phyloP scores from a whole-genome alignment of 768 basidiomycete genomes.

The Filobasidium floriforme region DNA sequence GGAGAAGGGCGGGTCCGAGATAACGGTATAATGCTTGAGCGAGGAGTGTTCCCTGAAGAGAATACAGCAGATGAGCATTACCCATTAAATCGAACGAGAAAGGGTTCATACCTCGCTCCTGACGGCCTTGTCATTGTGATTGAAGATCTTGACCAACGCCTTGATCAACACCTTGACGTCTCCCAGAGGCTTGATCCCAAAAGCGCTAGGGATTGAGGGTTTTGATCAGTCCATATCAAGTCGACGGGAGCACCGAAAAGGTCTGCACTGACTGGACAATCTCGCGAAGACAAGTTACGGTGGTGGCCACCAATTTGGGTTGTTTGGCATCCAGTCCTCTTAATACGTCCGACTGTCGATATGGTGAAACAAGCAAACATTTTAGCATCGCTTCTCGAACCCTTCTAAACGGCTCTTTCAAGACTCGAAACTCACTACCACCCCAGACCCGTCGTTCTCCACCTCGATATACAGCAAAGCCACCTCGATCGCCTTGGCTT shows the following conservation, averaged over 20 bases:
- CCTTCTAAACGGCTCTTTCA: too few relatives aligned
- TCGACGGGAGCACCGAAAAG: background rate
- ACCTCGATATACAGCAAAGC: constrained; percentile 85
- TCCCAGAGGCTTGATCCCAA: constrained; percentile 62
- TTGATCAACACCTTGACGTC: constrained; percentile 67
- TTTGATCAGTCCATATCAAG: background rate
- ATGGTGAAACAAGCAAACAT: too few relatives aligned
- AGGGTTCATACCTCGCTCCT: constrained; percentile 59
- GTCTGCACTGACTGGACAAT: constrained; percentile 60
- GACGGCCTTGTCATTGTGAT: constrained; percentile 89
- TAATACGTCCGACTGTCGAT: constrained; percentile 63
- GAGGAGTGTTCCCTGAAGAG: constrained; percentile 57
- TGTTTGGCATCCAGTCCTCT: constrained; percentile 83
- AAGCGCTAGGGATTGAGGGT: constrained; percentile 51
- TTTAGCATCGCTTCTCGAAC: background rate
- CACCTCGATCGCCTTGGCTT: constrained; percentile 75
- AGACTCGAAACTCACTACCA: constrained; percentile 61
- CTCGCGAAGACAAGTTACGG: constrained; percentile 70
- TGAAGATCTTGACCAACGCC: constrained; percentile 81
- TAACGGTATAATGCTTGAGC: constrained; percentile 72
- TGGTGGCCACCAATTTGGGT: constrained; percentile 81
- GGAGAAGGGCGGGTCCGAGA: constrained; percentile 72
- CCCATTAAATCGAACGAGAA: background rate
- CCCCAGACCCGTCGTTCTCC: constrained; percentile 77
- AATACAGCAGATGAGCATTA: background rate